These are phyloP conservation scores for Allium fistulosum DNA, from an alignment of 106 monocot genomes.

Conservation along the genomic window DNA sequence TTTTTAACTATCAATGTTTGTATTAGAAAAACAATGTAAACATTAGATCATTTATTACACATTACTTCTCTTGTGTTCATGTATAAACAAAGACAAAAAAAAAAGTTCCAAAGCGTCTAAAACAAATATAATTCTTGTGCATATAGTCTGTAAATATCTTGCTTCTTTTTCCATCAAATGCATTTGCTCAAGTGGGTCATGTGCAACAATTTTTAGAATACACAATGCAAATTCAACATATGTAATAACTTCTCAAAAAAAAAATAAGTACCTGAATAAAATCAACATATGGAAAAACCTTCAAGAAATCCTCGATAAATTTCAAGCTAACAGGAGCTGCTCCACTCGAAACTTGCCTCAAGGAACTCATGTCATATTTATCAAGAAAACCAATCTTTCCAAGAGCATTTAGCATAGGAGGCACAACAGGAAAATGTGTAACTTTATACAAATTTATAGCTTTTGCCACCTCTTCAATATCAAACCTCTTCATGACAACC, in stretches of 20 bases:
- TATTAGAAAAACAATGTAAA: no score
- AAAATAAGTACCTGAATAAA: conserved; percentile 52
- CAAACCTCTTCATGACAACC: conserved; percentile 67
- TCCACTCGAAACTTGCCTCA: conserved; percentile 55
- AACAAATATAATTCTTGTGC: no score
- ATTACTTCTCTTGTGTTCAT: no score
- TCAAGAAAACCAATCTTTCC: conserved; percentile 8
- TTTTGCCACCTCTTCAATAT: conserved; percentile 23
- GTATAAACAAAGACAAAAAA: no score
- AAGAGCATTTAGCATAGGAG: conserved; percentile 50
- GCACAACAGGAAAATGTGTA: conserved; percentile 63
- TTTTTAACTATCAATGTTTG: no score
- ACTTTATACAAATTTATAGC: conserved; percentile 39
- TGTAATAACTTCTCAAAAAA: neutral
- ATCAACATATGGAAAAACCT: conserved; percentile 56
- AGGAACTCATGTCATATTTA: conserved; percentile 20
- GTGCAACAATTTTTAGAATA: no score
- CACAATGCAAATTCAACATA: no score
- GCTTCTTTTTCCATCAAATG: no score
- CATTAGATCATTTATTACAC: no score
- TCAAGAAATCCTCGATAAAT: conserved; percentile 32
- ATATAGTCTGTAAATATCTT: no score
- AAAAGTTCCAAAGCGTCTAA: no score
- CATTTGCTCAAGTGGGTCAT: no score
- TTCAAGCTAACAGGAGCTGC: conserved; percentile 57